A percentile compares a stretch with the other conserved stretches of the same genome.
Conservation (phyloP, 192 early-diverging fungal species). For the Coemansia sp. region DNA sequence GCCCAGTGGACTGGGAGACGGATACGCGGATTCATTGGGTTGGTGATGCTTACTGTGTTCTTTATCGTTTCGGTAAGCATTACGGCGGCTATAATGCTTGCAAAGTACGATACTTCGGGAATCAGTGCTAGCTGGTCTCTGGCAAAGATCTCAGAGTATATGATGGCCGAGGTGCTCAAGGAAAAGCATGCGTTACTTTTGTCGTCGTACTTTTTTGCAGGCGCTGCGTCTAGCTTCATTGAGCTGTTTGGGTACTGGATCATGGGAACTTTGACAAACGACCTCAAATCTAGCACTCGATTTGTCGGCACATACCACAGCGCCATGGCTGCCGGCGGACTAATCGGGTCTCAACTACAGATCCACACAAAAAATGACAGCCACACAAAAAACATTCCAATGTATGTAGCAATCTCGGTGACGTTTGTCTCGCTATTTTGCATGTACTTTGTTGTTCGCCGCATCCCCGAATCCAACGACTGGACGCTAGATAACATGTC, state of each 20-base stretch:
- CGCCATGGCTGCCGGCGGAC: conserved; percentile 31
- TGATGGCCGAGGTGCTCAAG: conserved; percentile 12
- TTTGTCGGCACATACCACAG: conserved; percentile 42
- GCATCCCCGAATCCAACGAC: conserved; percentile 7
- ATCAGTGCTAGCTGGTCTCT: conserved; percentile 11
- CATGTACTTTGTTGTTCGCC: conserved; percentile 8
- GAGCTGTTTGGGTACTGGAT: conserved; percentile 48
- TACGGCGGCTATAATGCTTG: too few species aligned
- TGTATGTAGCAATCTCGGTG: not conserved
- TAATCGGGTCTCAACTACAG: conserved; percentile 30
- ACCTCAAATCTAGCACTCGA: conserved; percentile 29
- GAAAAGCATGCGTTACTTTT: conserved; percentile 9
- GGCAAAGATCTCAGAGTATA: conserved; percentile 4
- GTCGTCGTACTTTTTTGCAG: conserved; percentile 31
- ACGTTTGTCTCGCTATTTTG: not conserved
- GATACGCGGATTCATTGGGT: conserved; percentile 16
- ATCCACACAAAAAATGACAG: not conserved
- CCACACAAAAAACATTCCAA: conserved; percentile 9
- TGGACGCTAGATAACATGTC: conserved; percentile 5
- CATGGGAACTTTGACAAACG: conserved; percentile 48
- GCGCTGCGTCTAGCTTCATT: conserved; percentile 33
- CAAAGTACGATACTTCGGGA: conserved; percentile 5
- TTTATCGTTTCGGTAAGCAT: conserved; percentile 4
- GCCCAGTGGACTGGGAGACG: conserved; percentile 30
- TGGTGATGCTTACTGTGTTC: conserved; percentile 9